Evolutionary conservation across 495 filamentous ascomycete genomes (phyloP).

Genomic region (Cudoniella acicularis): DNA sequence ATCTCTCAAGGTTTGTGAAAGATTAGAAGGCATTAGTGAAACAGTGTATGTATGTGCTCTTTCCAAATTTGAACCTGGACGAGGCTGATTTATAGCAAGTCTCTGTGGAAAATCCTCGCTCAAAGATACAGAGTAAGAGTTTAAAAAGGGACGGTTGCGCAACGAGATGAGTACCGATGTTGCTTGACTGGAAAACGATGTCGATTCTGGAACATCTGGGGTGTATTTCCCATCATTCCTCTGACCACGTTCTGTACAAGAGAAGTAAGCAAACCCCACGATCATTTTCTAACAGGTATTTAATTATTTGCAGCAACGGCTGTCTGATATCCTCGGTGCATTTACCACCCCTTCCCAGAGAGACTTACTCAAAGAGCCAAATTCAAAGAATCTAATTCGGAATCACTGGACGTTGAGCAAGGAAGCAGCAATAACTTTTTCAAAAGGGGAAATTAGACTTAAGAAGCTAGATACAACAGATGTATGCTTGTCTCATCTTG

Average conservation of each 20-base stretch:
- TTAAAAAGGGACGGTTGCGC: not conserved
- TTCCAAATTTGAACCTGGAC: not conserved
- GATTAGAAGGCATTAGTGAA: not conserved
- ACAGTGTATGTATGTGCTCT: not conserved
- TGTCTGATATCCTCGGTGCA: not conserved
- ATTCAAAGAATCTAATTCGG: not conserved
- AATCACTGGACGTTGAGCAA: constrained; percentile 1
- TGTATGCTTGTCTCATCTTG: not conserved
- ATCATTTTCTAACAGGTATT: not conserved
- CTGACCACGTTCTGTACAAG: not conserved
- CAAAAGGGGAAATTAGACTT: not conserved
- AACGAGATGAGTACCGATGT: not conserved
- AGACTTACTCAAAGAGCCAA: not conserved
- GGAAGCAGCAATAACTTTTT: not conserved
- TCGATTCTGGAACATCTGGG: not conserved
- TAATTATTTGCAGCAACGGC: not conserved
- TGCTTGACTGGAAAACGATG: not conserved
- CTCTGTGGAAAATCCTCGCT: not conserved
- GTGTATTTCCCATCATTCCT: constrained; percentile 1
- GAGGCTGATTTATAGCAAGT: not conserved
- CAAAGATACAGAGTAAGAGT: not conserved
- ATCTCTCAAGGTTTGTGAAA: not conserved
- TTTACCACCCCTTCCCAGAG: not conserved
- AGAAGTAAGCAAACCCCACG: not conserved
- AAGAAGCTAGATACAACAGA: not conserved